Evolutionary conservation across 257 asterid genomes (phyloP).

Genomic region (Forsythia suspensa): DNA sequence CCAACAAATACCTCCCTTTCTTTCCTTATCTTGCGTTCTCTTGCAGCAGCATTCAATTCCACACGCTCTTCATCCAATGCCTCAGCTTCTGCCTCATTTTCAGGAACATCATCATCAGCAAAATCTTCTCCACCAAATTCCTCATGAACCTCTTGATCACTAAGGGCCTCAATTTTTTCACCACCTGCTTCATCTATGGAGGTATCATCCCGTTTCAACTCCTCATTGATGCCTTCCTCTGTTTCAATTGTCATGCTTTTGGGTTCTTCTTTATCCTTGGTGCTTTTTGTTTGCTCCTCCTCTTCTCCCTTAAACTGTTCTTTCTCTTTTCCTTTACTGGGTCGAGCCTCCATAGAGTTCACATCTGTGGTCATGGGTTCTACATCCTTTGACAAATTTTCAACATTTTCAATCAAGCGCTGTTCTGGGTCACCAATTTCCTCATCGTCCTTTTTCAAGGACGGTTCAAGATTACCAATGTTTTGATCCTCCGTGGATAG

Average conservation of each 20-base stretch:
- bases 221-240: slow-evolving; percentile 33
- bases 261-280: slow-evolving; percentile 20
- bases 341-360: slow-evolving; percentile 31
- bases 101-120: slow-evolving; percentile 36
- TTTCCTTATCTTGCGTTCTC: slow-evolving; percentile 55
- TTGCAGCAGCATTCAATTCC: slow-evolving; percentile 51
- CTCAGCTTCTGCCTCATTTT: slow-evolving; percentile 45
- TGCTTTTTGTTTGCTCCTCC: slow-evolving; percentile 19
- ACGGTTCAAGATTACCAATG: slow-evolving; percentile 20
- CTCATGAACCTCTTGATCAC: slow-evolving; percentile 48
- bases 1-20: slow-evolving; percentile 70
- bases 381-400: slow-evolving; percentile 19
- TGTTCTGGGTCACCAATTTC: slow-evolving; percentile 18
- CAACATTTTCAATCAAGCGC: slow-evolving; percentile 19
- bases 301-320: slow-evolving; percentile 29
- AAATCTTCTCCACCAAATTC: slow-evolving; percentile 40
- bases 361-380: slow-evolving; percentile 21
- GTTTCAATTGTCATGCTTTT: slow-evolving; percentile 22
- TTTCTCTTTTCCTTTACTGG: slow-evolving; percentile 18
- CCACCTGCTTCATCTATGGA: slow-evolving; percentile 45
- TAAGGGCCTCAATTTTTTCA: slow-evolving; percentile 48
- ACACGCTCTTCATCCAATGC: slow-evolving; percentile 45
- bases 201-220: slow-evolving; percentile 38
- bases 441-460: slow-evolving; percentile 22
- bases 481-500: slow-evolving; percentile 25